A percentile compares a stretch with the other conserved stretches of the same genome.
Conservation (phyloP, 305 asterid genomes). For the Fraxinus sp. region DNA sequence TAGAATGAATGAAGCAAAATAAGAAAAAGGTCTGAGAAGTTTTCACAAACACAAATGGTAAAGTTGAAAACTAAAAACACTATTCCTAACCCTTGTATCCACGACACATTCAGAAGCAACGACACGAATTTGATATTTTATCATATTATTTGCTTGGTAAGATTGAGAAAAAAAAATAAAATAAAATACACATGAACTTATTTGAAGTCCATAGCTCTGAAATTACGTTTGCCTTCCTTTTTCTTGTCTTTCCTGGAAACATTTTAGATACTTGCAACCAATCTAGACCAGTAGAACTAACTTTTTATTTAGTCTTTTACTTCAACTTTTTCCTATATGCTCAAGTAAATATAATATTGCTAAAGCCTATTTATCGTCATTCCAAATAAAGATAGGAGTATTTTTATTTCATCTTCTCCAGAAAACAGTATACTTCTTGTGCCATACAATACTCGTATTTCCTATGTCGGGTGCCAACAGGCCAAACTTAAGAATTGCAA, state of each 20-base stretch:
- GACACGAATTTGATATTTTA: not conserved
- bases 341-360: not conserved
- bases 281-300: not conserved
- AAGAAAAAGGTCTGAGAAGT: not conserved
- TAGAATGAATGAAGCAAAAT: not conserved
- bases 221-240: not conserved
- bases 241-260: not conserved
- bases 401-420: not conserved
- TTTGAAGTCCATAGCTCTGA: not conserved
- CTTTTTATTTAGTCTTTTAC: not conserved
- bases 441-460: constrained; percentile 14
- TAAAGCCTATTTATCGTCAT: not conserved
- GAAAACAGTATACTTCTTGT: not conserved
- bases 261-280: not conserved
- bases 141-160: not conserved
- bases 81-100: not conserved
- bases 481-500: constrained; percentile 1
- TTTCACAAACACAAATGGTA: not conserved
- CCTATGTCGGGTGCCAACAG: not conserved
- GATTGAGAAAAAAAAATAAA: not conserved
- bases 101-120: not conserved
- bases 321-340: not conserved
- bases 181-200: not conserved
- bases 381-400: constrained; percentile 12
- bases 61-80: not conserved